phyloP scores from a whole-genome alignment of 2,329 filamentous ascomycete genomes.

The Botryotinia convoluta region DNA sequence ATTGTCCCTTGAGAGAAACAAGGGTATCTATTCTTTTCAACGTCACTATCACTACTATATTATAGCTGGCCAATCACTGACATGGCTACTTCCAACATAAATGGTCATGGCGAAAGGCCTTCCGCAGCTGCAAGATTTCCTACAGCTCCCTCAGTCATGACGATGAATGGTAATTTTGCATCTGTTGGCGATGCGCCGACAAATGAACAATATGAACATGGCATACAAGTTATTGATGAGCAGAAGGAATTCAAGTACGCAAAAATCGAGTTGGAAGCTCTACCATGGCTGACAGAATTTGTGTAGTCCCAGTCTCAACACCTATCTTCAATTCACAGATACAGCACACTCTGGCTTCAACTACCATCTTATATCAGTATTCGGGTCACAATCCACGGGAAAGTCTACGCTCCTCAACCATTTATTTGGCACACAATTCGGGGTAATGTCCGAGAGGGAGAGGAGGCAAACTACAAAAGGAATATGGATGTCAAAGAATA shows the following conservation, averaged over 20 bases:
- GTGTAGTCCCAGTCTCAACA: constrained; percentile 68
- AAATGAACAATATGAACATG: constrained; percentile 76
- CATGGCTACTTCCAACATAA: constrained; percentile 32
- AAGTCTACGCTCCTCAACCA: constrained; percentile 97
- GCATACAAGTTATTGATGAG: constrained; percentile 95
- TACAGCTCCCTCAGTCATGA: constrained; percentile 38
- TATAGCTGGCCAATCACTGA: constrained; percentile 17
- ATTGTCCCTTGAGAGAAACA: constrained; percentile 16
- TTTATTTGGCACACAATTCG: constrained; percentile 93
- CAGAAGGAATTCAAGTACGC: constrained; percentile 94
- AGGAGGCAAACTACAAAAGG: constrained; percentile 97
- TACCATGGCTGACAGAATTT: constrained; percentile 25
- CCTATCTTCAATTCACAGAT: constrained; percentile 76
- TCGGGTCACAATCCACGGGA: constrained; percentile 96
- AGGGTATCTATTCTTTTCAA: constrained; percentile 12
- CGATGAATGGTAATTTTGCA: constrained; percentile 80
- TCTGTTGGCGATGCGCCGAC: constrained; percentile 64
- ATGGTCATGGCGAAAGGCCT: constrained; percentile 33
- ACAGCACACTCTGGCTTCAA: constrained; percentile 92
- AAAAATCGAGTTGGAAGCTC: constrained; percentile 6
- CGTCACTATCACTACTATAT: constrained; percentile 9
- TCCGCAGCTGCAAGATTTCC: constrained; percentile 34
- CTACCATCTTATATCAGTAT: constrained; percentile 98
- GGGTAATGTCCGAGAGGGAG: constrained; percentile 94
- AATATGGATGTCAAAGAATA: constrained; percentile 99